Evolutionary conservation across 1,139 yeast species (phyloP).

Genomic region (Scheffersomyces stambukii): DNA sequence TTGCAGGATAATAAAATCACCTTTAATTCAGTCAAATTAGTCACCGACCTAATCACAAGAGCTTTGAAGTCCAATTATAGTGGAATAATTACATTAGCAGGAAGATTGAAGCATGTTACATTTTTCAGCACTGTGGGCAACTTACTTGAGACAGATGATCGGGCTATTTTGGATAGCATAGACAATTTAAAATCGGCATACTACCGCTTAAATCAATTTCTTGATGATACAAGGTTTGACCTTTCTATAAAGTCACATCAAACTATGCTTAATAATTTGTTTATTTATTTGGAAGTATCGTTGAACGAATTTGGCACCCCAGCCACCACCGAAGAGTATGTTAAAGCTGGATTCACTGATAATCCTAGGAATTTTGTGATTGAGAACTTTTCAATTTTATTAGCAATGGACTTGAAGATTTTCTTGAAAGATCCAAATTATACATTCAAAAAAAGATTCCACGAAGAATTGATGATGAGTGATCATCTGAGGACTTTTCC

Average conservation of each 20-base stretch:
- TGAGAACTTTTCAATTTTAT: slow-evolving; percentile 37
- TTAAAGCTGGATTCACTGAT: slow-evolving; percentile 45
- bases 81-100: slow-evolving; percentile 41
- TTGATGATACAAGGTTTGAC: slow-evolving; percentile 35
- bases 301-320: slow-evolving; percentile 44
- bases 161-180: slow-evolving; percentile 29
- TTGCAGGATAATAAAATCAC: slow-evolving; percentile 44
- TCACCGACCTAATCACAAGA: slow-evolving; percentile 42
- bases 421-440: slow-evolving; percentile 54
- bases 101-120: slow-evolving; percentile 42
- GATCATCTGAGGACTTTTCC: slow-evolving; percentile 44
- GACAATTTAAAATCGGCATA: slow-evolving; percentile 32
- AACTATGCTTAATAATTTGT: slow-evolving; percentile 39
- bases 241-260: slow-evolving; percentile 39
- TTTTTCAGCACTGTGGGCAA: slow-evolving; percentile 41
- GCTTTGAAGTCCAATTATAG: slow-evolving; percentile 37
- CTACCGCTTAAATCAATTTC: slow-evolving; percentile 35
- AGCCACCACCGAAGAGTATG: slow-evolving; percentile 43
- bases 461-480: slow-evolving; percentile 54
- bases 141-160: slow-evolving; percentile 38
- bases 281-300: slow-evolving; percentile 37
- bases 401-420: slow-evolving; percentile 48
- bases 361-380: slow-evolving; percentile 40
- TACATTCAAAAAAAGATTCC: slow-evolving; percentile 53
- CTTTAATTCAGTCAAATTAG: slow-evolving; percentile 42